These are phyloP conservation scores for Asparagopsis taxiformis DNA, from an alignment of 31 red algal genomes.

Conservation along the genomic window DNA sequence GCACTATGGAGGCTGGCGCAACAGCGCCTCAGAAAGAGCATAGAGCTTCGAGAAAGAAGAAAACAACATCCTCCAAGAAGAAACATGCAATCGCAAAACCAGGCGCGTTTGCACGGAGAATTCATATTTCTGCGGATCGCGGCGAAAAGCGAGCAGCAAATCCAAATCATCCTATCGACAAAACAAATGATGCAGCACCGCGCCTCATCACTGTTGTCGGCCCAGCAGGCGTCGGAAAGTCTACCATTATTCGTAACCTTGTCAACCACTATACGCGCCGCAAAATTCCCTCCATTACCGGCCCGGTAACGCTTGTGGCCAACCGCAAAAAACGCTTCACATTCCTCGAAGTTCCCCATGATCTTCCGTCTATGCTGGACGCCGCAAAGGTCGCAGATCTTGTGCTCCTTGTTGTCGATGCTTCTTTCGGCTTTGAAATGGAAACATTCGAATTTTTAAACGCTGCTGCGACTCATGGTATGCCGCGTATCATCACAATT, in stretches of 20 bases:
- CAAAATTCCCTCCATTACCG: slow-evolving; percentile 69
- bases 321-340: slow-evolving; percentile 78
- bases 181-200: slow-evolving; percentile 64
- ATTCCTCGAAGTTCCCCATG: slow-evolving; percentile 87
- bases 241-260: slow-evolving; percentile 91
- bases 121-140: slow-evolving; percentile 72
- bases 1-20: slow-evolving; percentile 53
- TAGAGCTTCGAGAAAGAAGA: slow-evolving; percentile 50
- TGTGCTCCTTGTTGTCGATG: slow-evolving; percentile 91
- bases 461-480: slow-evolving; percentile 88
- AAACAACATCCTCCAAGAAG: slow-evolving; percentile 42
- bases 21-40: slow-evolving; percentile 56
- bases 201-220: slow-evolving; percentile 95
- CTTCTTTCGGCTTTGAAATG: slow-evolving; percentile 96
- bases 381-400: slow-evolving; percentile 99
- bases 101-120: slow-evolving; percentile 74
- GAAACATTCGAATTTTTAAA: slow-evolving; percentile 99
- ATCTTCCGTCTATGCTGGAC: slow-evolving; percentile 93
- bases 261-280: slow-evolving; percentile 93
- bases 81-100: slow-evolving; percentile 76
- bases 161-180: slow-evolving; percentile 46
- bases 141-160: slow-evolving; percentile 81
- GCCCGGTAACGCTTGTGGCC: slow-evolving; percentile 88
- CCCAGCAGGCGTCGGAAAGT: slow-evolving; percentile 83
- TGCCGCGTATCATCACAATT: slow-evolving; percentile 94